These are phyloP conservation scores for Prillingera fragicola DNA, from an alignment of 1,284 basidiomycete species.

Conservation along the genomic window DNA sequence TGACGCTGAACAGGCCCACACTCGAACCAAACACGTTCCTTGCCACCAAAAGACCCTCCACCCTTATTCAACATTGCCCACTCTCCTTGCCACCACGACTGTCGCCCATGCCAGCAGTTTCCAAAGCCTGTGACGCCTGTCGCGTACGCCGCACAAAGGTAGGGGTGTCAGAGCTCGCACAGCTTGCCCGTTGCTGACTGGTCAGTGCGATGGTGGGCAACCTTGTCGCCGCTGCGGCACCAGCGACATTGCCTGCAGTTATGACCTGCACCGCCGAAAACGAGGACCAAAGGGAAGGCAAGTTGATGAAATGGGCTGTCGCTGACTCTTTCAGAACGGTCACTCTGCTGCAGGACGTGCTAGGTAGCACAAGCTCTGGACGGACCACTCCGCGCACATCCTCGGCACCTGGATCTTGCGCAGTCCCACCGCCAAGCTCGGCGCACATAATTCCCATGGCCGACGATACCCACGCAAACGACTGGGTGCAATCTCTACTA, in stretches of 20 bases:
- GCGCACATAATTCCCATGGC: too few species aligned
- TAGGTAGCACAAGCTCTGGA: background rate
- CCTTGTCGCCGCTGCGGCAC: background rate
- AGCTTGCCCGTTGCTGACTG: background rate
- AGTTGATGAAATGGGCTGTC: background rate
- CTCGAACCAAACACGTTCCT: too few species aligned
- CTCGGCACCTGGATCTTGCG: background rate
- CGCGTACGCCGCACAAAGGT: slow-evolving; percentile 1
- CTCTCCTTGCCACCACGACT: too few species aligned
- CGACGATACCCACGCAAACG: background rate
- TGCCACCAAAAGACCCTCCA: background rate
- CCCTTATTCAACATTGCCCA: background rate
- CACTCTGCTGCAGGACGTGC: background rate
- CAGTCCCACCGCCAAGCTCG: too few species aligned
- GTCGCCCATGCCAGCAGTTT: slow-evolving; percentile 1
- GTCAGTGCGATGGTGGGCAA: background rate
- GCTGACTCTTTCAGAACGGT: background rate
- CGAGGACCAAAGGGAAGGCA: background rate
- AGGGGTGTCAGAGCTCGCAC: too few species aligned
- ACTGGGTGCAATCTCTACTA: background rate
- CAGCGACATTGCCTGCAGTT: slow-evolving; percentile 1
- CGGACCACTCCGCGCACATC: background rate
- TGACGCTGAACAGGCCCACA: background rate
- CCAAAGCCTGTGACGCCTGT: slow-evolving; percentile 1
- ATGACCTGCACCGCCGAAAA: background rate